phyloP scores from a whole-genome alignment of 2,329 filamentous ascomycete species.

The Camptophora hylomeconis region DNA sequence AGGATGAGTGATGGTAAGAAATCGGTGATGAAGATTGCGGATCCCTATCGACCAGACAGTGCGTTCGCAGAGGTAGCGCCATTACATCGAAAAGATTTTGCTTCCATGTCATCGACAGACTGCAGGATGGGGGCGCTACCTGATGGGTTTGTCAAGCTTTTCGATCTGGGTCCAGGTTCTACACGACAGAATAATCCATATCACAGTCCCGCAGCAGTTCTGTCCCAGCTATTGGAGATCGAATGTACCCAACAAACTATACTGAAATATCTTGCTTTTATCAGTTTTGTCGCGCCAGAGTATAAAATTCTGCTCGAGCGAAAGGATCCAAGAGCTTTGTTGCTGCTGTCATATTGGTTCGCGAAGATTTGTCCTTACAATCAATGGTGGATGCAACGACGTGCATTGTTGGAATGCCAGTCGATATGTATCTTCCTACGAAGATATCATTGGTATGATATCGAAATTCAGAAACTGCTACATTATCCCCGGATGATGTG shows the following conservation, averaged over 20 bases:
- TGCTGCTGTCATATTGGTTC: constrained; percentile 47
- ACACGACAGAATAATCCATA: no score
- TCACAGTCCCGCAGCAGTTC: constrained; percentile 24
- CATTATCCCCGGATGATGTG: no score
- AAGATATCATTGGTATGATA: no score
- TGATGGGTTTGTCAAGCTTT: no score
- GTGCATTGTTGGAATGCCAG: constrained; percentile 36
- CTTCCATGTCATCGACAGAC: no score
- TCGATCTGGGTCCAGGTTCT: no score
- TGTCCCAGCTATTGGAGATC: constrained; percentile 21
- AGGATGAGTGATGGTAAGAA: constrained; percentile 43
- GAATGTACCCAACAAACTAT: constrained; percentile 28
- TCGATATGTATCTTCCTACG: constrained; percentile 36
- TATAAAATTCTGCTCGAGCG: constrained; percentile 33
- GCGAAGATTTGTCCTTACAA: constrained; percentile 29
- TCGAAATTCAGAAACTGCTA: no score
- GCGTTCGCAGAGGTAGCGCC: no score
- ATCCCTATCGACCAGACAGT: no score
- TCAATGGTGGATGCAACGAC: constrained; percentile 37
- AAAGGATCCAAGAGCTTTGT: constrained; percentile 41
- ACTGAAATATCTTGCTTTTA: constrained; percentile 35
- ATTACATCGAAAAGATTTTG: no score
- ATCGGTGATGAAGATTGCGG: no score
- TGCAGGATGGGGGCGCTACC: no score
- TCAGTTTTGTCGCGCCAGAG: constrained; percentile 31